Evolutionary conservation across 1,139 yeast genomes (phyloP), one percentile per base, ranked within the genome.

Genomic region (Williopsis jadinii): DNA sequence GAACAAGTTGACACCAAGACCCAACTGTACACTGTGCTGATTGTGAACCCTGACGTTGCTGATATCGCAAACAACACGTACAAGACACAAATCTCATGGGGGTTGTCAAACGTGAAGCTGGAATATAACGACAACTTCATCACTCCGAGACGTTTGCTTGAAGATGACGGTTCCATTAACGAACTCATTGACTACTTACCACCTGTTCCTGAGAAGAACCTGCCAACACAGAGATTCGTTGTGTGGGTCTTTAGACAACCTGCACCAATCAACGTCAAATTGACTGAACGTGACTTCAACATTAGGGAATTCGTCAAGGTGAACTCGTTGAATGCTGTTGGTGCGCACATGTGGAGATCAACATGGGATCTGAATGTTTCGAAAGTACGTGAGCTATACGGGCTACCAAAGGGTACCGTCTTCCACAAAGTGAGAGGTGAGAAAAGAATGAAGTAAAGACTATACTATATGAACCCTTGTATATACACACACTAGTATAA

Each of bases 11-110:
- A 68, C 39, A 41, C 54, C 5, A 34, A 52, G 32, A 63, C 64
- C 6, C 67, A 74, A 41, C 65, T 77, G 42, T 92, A 87, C 64
- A 79, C 97, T 1, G 72, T 90, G 9, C 61, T 90, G 37, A 64
- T 92, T 43, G 94, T 92, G 15, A 92, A 92, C 60, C 97, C 97
- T 24, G 99, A 92, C 62, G 79, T 82, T 39, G 97, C 97, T 26
- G 88, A 90, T 55, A 60, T 86, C 44, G 68, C 63, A 34, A 70
- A 66, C 30, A 90, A 92, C 66, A 66, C 85, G 2, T 92, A 66
- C 67, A 70, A 70, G 44, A 85, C 95, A 9, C 74, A 80, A 5
- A 68, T 92, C 48, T 84, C 84, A 52, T 92, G 85, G 73, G 95
- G 90, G 1, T 70, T 92, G 47, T 64, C 77, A 43, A 84, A 92